Percentiles rank a stretch among this genome's conserved stretches.
Conservation (phyloP, 2,329 filamentous ascomycete species). For the Sclerotinia sclerotiorum region DNA sequence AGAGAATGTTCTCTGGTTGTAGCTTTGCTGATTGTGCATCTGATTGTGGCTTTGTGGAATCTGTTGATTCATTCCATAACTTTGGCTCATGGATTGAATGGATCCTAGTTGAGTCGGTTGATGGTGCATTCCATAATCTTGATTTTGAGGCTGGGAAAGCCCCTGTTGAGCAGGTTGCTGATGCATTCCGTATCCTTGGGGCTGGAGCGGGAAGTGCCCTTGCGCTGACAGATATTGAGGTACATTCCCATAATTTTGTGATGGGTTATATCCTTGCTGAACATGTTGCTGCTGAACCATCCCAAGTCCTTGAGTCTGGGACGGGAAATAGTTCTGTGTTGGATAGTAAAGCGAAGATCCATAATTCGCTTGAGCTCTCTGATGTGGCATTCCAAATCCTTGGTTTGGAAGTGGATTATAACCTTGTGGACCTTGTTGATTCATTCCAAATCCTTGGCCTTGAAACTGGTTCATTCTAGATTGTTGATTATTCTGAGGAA, state of each 20-base stretch:
- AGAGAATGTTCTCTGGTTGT: neutral
- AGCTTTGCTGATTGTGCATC: neutral
- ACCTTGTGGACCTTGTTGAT: neutral
- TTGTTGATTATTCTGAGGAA: neutral
- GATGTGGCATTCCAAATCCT: neutral
- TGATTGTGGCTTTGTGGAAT: too few relatives aligned
- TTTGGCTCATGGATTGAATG: too few relatives aligned
- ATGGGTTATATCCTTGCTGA: neutral
- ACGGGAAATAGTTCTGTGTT: neutral
- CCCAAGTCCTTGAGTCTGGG: neutral
- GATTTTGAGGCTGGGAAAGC: neutral
- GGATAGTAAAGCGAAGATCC: neutral
- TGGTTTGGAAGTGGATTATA: too few relatives aligned
- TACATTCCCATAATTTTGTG: neutral
- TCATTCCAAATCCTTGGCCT: neutral
- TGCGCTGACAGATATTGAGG: neutral
- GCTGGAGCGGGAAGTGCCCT: neutral
- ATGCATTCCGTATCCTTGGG: neutral
- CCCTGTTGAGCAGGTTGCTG: neutral
- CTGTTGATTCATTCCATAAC: too few relatives aligned
- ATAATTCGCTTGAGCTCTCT: neutral
- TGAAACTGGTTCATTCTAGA: neutral
- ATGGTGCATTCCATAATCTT: neutral
- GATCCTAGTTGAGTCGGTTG: too few relatives aligned
- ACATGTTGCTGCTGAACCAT: neutral